Base-by-base conservation (phyloP, 1,284 basidiomycete species). In the Ganoderma lingzhi region DNA sequence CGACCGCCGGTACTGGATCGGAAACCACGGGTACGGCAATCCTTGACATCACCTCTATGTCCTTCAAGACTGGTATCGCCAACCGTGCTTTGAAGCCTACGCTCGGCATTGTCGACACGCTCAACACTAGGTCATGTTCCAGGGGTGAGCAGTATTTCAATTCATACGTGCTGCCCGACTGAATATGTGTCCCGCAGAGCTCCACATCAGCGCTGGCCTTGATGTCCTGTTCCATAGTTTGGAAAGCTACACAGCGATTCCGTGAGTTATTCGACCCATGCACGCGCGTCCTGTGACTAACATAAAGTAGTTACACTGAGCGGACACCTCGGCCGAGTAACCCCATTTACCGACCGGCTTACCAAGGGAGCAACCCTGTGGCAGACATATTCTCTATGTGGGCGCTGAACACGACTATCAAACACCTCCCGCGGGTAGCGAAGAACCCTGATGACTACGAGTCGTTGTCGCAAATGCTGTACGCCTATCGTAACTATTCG, bases 11-110 rank as follows among this genome's bases (percentile, higher is more conserved):
- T 64, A 99, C 97, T n/a, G 97, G 96, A 15, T 96, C 95, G 2
- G 96, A 99, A 82, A 99, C 97, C 0, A 99, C 97, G 2, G 97
- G 97, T n/a, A 95, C 97, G 1, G 96, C 97, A 17, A 98, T 99
- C 75, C 89, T 98, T 62, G 97, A 98, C 80, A 93, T 96, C 70
- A 92, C 95, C 0, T 96, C 95, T 0, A 89, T 88, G 76, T 89
- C 91, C 17, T 97, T 98, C 87, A 99, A 99, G 85, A 98, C 97
- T 14, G 97, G 97, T 62, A 99, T 99, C 73, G 94, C 97, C 2
- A 96, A 88, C 75, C 90, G 97, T 58, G 94, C 96, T 1, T 84
- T 99, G 80, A 96, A 97, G 74, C 97, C 97, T 0, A 87, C 92
- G 6, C 84, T 99, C 30, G 97, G 97, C 42, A 93, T 97, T 76